Base-by-base conservation (phyloP, 2,329 filamentous ascomycete species). In the Aspergillus nomiae region DNA sequence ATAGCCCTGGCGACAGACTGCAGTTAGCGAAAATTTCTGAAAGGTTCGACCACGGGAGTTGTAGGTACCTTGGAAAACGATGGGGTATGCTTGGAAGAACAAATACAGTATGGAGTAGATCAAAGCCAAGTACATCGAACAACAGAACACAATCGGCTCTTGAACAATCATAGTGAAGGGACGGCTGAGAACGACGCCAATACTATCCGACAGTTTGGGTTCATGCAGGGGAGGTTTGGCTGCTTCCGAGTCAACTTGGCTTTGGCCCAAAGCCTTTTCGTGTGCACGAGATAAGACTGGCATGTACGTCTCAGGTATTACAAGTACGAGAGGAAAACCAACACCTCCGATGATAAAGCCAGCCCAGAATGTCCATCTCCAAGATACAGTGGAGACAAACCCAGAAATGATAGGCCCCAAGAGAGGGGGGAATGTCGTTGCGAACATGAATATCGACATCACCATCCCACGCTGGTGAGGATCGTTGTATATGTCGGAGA, bases 71-170 rank as follows among this genome's bases (percentile, higher is more conserved):
- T 84, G 80, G 75, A 91, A 93, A 65, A 92, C 88, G 65, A 88
- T 80, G 3, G 87, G 87, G 73, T 89, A 93, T 3, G 89, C 88
- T 75, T 91, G 86, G 69, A 93, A 91, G 71, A 87, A 91, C 77
- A 93, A 89, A 82, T 87, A 88, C 67, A 87, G 85, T 58, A 88
- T 83, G 1, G 81, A 83, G 71, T 92, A 93, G 46, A 87, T 83
- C 48, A 92, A 82, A 46, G 90, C 87, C 28, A 92, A 80, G 75
- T 92, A 93, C 73, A 85, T 70, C 76, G 87, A 92, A 4, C 85
- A 86, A 60, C 86, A 88, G 54, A 87, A 82, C 10, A 93, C 89
- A 59, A 94, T 89, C 58, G 88, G 86, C 74, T 94, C 91, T 48
- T 84, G 87, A 57, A 83, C 55, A 41, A 89, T 80, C 90, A 93